Percentiles rank a stretch among this genome's conserved stretches.
phyloP scores from a whole-genome alignment of 805 yeast species.

The Yamadazyma tumulicola region DNA sequence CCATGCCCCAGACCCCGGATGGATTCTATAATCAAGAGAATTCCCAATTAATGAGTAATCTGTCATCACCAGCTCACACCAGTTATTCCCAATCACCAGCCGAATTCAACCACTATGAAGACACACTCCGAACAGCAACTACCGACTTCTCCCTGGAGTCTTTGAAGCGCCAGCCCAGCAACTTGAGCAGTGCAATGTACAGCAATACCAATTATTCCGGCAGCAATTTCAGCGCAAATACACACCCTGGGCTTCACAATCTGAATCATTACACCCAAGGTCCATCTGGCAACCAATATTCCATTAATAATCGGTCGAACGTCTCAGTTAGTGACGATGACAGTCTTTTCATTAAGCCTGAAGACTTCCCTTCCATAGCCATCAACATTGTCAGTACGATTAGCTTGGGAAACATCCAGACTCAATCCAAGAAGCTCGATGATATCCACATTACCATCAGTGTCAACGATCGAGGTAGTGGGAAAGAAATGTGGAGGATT shows the following conservation, averaged over 20 bases:
- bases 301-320: constrained; percentile 12
- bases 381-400: constrained; percentile 45
- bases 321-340: constrained; percentile 23
- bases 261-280: not conserved
- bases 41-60: constrained; percentile 10
- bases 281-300: not conserved
- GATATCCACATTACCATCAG: constrained; percentile 62
- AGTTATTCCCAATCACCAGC: constrained; percentile 11
- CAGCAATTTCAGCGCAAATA: not conserved
- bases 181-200: not conserved
- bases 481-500: constrained; percentile 72
- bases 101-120: constrained; percentile 10
- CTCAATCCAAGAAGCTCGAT: constrained; percentile 39
- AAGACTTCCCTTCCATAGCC: constrained; percentile 49
- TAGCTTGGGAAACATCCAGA: constrained; percentile 12
- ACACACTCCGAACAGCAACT: constrained; percentile 11
- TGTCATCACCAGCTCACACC: constrained; percentile 16
- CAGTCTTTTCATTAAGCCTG: constrained; percentile 55
- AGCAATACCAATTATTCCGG: not conserved
- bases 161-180: not conserved
- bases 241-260: too few species aligned
- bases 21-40: constrained; percentile 14
- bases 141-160: constrained; percentile 13
- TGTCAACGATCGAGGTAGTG: constrained; percentile 56
- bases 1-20: constrained; percentile 20